Base-by-base conservation (phyloP, 169 alveolate genomes). In the Plasmodium falciparum region DNA sequence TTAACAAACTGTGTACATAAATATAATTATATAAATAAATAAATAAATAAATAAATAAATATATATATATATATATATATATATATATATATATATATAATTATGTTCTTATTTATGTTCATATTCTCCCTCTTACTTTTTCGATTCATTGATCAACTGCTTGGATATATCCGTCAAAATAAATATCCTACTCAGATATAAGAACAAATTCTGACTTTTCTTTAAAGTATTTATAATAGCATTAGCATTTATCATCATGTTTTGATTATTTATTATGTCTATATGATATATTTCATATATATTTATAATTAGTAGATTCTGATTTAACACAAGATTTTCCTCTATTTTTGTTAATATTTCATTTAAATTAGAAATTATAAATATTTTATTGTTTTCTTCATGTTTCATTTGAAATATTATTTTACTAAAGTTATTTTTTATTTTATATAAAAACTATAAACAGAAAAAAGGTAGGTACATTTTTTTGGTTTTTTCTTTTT, bases 351-450 rank as follows among this genome's bases (percentile, higher is more conserved):
- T 56, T 56, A 83, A 39, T 33, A 83, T 83, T 83, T 83, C 91
- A 59, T 69, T 83, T 73, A 83, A 56, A 63, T 83, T 83, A 52
- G 91, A 83, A 43, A 83, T 83, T 20, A 83, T 83, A 47, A 15
- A 69, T 58, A 69, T 83, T 24, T 83, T 83, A 62, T 83, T 83
- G 11, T 83, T 83, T 29, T 83, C 91, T 26, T 83, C 91, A 8
- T 83, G 91, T 62, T 83, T 83, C 83, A 83, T 69, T 54, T 83
- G 85, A 43, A 83, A 83, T 73, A 69, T 83, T n/a, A 83, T 83
- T 47, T 69, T 83, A 73, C 47, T 83, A 49, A 83, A 83, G 47
- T 83, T 83, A 75, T 83, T 83, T 69, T 83, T 83, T 67, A 83
- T 83, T 50, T 83, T 83, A 0, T 58, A 58, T 67, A 83, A 58